Evolutionary conservation across 495 filamentous ascomycete species (phyloP).

Genomic region (Xylaria flabelliformis): DNA sequence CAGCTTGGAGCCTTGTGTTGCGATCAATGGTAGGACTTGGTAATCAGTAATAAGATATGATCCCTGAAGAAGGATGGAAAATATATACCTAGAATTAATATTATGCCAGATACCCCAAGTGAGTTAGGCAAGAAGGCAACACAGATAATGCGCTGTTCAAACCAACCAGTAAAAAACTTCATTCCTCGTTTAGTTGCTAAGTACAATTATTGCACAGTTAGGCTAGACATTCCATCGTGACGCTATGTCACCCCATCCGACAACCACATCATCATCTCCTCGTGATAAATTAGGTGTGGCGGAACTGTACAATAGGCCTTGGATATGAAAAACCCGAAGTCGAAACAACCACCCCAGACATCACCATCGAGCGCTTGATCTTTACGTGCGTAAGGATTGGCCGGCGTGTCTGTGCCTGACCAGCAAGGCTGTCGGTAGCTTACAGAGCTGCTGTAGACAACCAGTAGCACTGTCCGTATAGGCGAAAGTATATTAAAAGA

Average conservation of each 20-base stretch:
- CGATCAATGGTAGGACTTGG: background rate
- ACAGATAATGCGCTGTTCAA: background rate
- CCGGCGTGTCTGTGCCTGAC: slow-evolving; percentile 16
- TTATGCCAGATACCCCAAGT: background rate
- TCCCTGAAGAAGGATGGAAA: background rate
- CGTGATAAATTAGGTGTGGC: slow-evolving; percentile 14
- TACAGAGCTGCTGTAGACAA: background rate
- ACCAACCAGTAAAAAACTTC: slow-evolving; percentile 19
- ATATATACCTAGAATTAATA: background rate
- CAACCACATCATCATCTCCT: slow-evolving; percentile 18
- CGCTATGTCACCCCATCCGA: slow-evolving; percentile 8
- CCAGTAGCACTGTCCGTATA: background rate
- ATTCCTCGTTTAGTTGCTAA: slow-evolving; percentile 25
- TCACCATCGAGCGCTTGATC: background rate
- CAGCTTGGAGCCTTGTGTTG: background rate
- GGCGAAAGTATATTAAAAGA: background rate
- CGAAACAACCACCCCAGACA: background rate
- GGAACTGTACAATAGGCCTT: slow-evolving; percentile 18
- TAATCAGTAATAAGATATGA: background rate
- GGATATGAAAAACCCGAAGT: background rate
- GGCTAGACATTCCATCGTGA: slow-evolving; percentile 12
- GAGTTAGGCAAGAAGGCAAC: background rate
- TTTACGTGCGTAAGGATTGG: background rate
- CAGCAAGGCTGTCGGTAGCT: slow-evolving; percentile 10
- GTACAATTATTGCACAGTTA: slow-evolving; percentile 20